Conservation (phyloP, 1,139 yeast species). For the Geotrichum restrictum region DNA sequence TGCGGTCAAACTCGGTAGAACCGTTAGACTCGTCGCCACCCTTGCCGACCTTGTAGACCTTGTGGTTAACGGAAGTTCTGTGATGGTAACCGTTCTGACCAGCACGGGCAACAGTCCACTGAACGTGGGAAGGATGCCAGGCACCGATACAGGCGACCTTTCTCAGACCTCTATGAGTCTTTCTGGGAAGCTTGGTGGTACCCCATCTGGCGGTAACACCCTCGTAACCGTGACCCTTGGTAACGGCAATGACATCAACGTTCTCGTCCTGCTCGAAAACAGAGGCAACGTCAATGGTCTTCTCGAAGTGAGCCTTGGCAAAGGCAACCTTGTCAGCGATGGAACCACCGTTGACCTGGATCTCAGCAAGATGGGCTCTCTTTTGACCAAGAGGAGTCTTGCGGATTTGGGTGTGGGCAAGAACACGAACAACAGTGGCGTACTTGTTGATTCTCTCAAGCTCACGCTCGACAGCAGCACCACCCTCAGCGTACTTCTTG, state of each 20-base stretch:
- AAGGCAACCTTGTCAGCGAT: slow-evolving; percentile 94
- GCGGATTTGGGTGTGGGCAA: slow-evolving; percentile 99
- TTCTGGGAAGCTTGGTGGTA: slow-evolving; percentile 99
- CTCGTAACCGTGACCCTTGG: slow-evolving; percentile 99
- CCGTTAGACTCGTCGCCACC: slow-evolving; percentile 92
- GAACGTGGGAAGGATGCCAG: slow-evolving; percentile 99
- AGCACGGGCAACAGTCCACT: slow-evolving; percentile 99
- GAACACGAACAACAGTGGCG: slow-evolving; percentile 97
- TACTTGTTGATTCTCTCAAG: slow-evolving; percentile 98
- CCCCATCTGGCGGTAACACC: slow-evolving; percentile 99
- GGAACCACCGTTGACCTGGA: slow-evolving; percentile 99
- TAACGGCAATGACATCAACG: slow-evolving; percentile 97
- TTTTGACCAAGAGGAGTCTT: slow-evolving; percentile 98
- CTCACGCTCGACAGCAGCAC: slow-evolving; percentile 87
- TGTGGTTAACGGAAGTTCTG: slow-evolving; percentile 99
- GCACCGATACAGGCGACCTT: slow-evolving; percentile 99
- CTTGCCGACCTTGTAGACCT: slow-evolving; percentile 98
- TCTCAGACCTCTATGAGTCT: slow-evolving; percentile 99
- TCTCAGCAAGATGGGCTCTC: slow-evolving; percentile 99
- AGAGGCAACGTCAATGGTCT: slow-evolving; percentile 91
- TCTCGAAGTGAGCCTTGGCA: slow-evolving; percentile 99
- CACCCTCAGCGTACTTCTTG: slow-evolving; percentile 92
- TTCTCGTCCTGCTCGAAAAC: slow-evolving; percentile 98
- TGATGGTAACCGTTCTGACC: slow-evolving; percentile 99
- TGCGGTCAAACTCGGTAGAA: slow-evolving; percentile 97